Conservation (phyloP, 164 flowering plant species). For the Aristolochia californica region DNA sequence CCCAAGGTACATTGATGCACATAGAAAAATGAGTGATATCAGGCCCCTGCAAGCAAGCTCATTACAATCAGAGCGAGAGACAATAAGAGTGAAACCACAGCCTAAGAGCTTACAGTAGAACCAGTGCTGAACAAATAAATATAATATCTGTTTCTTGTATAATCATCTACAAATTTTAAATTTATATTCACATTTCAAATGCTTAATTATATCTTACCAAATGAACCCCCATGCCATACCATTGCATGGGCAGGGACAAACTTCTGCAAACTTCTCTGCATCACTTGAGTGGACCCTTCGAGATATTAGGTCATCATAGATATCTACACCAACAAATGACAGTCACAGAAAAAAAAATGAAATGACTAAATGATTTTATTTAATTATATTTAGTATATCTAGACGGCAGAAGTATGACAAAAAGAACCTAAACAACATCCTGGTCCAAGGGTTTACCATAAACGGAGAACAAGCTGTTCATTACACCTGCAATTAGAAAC, state of each 20-base stretch:
- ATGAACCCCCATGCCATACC: constrained; percentile 84
- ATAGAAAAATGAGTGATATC: constrained; percentile 59
- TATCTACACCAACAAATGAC: constrained; percentile 37
- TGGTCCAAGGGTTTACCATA: constrained; percentile 39
- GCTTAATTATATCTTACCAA: constrained; percentile 37
- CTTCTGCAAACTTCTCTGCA: constrained; percentile 91
- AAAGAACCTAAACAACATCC: background rate
- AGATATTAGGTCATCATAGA: constrained; percentile 84
- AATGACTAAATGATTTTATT: background rate
- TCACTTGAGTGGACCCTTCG: constrained; percentile 80
- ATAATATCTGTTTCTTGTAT: background rate
- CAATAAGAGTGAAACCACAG: background rate
- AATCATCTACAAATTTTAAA: background rate
- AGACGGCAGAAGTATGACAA: background rate
- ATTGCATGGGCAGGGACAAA: constrained; percentile 81
- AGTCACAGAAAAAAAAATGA: constrained; percentile 1
- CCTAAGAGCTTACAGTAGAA: background rate
- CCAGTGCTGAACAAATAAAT: too few relatives aligned
- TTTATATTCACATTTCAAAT: background rate
- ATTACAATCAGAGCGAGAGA: background rate
- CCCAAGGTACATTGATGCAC: constrained; percentile 79
- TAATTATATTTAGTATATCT: too few relatives aligned
- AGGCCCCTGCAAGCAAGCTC: constrained; percentile 52
- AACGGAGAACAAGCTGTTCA: constrained; percentile 89
- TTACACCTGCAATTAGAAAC: constrained; percentile 49